Base-by-base conservation (phyloP, 495 filamentous ascomycete genomes). In the Trichoderma parareesei region DNA sequence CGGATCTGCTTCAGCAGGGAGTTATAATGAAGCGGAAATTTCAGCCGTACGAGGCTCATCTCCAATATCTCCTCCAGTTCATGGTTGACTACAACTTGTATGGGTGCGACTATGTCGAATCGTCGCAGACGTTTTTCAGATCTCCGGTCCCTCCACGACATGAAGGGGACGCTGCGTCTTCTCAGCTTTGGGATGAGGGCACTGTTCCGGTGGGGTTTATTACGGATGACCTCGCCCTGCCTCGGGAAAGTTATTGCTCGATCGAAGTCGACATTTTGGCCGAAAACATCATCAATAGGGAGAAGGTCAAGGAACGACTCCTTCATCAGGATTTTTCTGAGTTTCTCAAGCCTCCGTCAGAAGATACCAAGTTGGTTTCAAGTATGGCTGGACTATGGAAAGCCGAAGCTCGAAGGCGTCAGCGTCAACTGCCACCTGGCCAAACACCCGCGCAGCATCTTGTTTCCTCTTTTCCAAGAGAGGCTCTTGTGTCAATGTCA, bases 11-110 rank as follows among this genome's bases (percentile, higher is more conserved):
- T 42, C 86, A 89, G 35, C 90, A 95, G 72, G 94, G 93, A 35
- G 86, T 87, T 13, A 84, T 98, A 57, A 84, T 98, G 85, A 88
- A 89, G 69, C 85, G 81, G 57, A 78, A 83, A 10, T 86, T 98
- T 42, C 94, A 98, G 69, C 93, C 94, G 3, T 94, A 92, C 72
- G 94, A 98, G 74, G 91, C 88, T 60, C 95, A 98, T 74, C 73
- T 98, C 49, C 89, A 95, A 73, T 98, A 89, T 75, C 75, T 97
- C 9, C 82, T 93, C 2, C 95, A 97, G 77, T 98, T 95, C 85
- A 97, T 98, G 93, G 89, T 88, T 68, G 95, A 98, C 71, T 98
- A 92, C 80, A 98, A 96, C 68, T 79, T 98, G 68, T 97, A 93
- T 71, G 94, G 94, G 11, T 98, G 94, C 71, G 87, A 84, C 38